Evolutionary conservation across 495 filamentous ascomycete genomes (phyloP).

Genomic region (Glutinoglossum americanum): DNA sequence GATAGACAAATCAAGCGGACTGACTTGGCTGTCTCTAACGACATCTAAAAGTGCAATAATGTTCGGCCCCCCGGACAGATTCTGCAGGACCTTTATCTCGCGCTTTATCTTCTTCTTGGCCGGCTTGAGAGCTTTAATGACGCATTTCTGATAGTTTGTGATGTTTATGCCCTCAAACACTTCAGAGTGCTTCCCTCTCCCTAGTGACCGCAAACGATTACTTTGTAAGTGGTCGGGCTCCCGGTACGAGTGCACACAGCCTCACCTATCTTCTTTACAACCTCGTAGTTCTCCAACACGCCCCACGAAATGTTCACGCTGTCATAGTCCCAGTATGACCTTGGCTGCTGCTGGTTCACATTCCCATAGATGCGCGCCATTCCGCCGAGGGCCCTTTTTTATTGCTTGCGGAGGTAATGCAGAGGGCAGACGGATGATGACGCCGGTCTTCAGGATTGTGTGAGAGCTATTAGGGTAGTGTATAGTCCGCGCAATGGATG

Average conservation of each 20-base stretch:
- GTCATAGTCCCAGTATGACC: conserved; percentile 98
- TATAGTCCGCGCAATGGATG: too few species aligned
- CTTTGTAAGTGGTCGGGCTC: neutral
- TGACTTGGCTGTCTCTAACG: conserved; percentile 74
- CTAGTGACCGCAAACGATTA: conserved; percentile 22
- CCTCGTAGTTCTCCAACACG: conserved; percentile 94
- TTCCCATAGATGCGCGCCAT: conserved; percentile 98
- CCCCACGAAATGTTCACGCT: conserved; percentile 97
- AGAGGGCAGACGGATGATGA: too few species aligned
- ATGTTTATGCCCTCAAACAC: conserved; percentile 98
- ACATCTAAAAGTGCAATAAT: conserved; percentile 90
- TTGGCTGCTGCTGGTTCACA: conserved; percentile 96
- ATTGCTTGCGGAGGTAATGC: too few species aligned
- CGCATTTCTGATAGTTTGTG: conserved; percentile 98
- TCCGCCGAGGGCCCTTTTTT: conserved; percentile 1
- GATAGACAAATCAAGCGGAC: conserved; percentile 8
- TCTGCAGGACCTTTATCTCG: conserved; percentile 99
- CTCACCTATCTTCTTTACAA: conserved; percentile 92
- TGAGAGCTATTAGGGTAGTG: too few species aligned
- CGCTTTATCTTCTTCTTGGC: conserved; percentile 99
- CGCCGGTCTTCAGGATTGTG: too few species aligned
- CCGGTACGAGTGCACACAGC: too few species aligned
- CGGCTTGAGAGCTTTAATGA: conserved; percentile 97
- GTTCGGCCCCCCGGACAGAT: conserved; percentile 88
- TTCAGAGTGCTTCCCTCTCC: conserved; percentile 94